These are phyloP conservation scores for Amesomyces nigricolor DNA, from an alignment of 2,329 filamentous ascomycete species.

Conservation along the genomic window DNA sequence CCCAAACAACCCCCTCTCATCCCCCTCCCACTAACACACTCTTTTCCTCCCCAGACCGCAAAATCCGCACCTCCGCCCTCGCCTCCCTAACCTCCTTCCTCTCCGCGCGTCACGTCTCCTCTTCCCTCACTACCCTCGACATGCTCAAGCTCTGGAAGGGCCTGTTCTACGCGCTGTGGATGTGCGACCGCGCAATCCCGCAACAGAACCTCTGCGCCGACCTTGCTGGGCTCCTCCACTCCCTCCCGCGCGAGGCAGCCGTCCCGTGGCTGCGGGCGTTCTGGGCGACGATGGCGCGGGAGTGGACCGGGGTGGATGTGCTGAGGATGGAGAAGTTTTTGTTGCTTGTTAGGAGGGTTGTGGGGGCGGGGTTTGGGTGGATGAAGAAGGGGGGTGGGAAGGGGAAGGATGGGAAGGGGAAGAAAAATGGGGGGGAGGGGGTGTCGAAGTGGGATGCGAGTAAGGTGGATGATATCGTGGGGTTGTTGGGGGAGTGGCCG, in stretches of 20 bases:
- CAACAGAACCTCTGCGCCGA: conserved; percentile 79
- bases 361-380: conserved; percentile 62
- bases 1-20: no score
- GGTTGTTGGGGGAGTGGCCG: conserved; percentile 41
- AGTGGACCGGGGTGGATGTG: conserved; percentile 68
- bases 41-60: conserved; percentile 54
- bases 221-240: conserved; percentile 64
- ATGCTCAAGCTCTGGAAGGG: conserved; percentile 90
- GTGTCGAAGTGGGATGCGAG: conserved; percentile 21
- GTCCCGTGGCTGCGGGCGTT: conserved; percentile 55
- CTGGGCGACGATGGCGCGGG: conserved; percentile 63
- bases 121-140: conserved; percentile 60
- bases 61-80: conserved; percentile 71
- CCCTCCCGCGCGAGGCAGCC: conserved; percentile 45
- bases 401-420: conserved; percentile 28
- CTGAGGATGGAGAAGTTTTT: conserved; percentile 90
- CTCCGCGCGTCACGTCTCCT: conserved; percentile 46
- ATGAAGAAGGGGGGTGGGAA: conserved; percentile 27
- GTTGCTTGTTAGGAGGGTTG: conserved; percentile 70
- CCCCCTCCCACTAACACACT: not conserved
- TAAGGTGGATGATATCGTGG: conserved; percentile 32
- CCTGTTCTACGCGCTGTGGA: conserved; percentile 89
- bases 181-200: conserved; percentile 81
- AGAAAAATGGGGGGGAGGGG: not conserved
- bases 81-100: conserved; percentile 74